A percentile compares a stretch with the other conserved stretches of the same genome.
Evolutionary conservation across 2,329 filamentous ascomycete genomes (phyloP).

Genomic region (Ophiostoma ulmi): DNA sequence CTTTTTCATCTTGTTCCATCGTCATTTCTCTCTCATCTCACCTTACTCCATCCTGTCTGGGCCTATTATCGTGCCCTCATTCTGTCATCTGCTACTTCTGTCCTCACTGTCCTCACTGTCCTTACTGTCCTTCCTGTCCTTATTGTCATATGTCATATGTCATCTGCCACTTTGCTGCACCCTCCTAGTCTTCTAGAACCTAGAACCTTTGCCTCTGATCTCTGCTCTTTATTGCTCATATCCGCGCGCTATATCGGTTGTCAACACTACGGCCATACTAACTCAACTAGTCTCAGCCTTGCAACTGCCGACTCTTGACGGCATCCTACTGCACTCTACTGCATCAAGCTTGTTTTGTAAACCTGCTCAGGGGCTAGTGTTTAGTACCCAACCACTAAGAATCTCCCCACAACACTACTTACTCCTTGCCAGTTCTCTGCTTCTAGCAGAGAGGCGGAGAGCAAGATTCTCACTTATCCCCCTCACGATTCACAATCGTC

Average conservation of each 20-base stretch:
- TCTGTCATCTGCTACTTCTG: background rate
- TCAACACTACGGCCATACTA: background rate
- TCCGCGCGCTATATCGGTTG: background rate
- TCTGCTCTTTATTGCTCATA: conserved; percentile 13
- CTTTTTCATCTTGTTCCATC: background rate
- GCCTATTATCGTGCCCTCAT: background rate
- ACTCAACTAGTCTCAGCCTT: background rate
- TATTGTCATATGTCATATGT: background rate
- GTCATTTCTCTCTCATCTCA: conserved; percentile 10
- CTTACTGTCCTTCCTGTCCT: background rate
- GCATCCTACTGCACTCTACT: background rate
- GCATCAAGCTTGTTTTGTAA: background rate
- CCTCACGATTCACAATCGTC: conserved; percentile 20
- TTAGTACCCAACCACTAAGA: background rate
- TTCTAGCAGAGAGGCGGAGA: background rate
- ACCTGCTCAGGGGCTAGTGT: conserved; percentile 3
- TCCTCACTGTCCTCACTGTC: background rate
- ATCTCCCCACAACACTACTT: background rate
- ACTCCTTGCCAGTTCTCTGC: background rate
- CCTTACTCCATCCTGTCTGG: background rate
- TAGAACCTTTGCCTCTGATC: background rate
- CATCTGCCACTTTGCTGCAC: background rate
- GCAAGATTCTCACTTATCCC: background rate
- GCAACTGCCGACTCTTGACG: background rate
- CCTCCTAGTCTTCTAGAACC: background rate